Evolutionary conservation across 768 basidiomycete genomes (phyloP).

Genomic region (Gymnopilus junonius): DNA sequence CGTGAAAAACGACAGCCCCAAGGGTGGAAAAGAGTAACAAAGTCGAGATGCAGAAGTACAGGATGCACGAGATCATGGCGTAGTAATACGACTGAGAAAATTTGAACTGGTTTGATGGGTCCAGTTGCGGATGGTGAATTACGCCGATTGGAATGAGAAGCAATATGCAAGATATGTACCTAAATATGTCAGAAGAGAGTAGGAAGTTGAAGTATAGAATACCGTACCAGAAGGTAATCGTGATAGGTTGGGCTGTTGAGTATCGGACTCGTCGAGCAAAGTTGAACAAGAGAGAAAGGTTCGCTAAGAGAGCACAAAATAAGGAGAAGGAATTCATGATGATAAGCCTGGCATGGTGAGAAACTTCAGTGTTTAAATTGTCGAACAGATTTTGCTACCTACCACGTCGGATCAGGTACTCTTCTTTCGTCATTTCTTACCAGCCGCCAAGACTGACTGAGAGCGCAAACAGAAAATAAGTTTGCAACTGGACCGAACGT

Average conservation of each 20-base stretch:
- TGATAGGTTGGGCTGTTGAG: constrained; percentile 37
- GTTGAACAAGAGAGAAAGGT: constrained; percentile 40
- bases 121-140: constrained; percentile 19
- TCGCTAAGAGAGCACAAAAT: constrained; percentile 36
- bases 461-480: constrained; percentile 41
- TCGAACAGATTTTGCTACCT: constrained; percentile 1
- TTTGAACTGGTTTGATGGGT: constrained; percentile 11
- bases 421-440: constrained; percentile 13
- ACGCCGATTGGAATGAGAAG: constrained; percentile 39
- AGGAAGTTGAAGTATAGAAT: not conserved
- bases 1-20: constrained; percentile 33
- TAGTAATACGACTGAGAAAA: constrained; percentile 44
- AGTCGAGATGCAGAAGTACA: constrained; percentile 34
- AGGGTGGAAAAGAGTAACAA: constrained; percentile 35
- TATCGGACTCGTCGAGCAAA: constrained; percentile 42
- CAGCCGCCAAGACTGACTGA: constrained; percentile 40
- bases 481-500: constrained; percentile 46
- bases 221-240: constrained; percentile 41
- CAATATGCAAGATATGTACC: constrained; percentile 41
- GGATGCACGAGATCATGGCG: constrained; percentile 34
- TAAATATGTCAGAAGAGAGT: constrained; percentile 9
- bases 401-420: constrained; percentile 41
- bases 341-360: constrained; percentile 29
- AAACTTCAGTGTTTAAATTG: not conserved
- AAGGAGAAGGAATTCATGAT: constrained; percentile 37